Conservation (phyloP, 306 rosid genomes). For the Quillaja saponaria region DNA sequence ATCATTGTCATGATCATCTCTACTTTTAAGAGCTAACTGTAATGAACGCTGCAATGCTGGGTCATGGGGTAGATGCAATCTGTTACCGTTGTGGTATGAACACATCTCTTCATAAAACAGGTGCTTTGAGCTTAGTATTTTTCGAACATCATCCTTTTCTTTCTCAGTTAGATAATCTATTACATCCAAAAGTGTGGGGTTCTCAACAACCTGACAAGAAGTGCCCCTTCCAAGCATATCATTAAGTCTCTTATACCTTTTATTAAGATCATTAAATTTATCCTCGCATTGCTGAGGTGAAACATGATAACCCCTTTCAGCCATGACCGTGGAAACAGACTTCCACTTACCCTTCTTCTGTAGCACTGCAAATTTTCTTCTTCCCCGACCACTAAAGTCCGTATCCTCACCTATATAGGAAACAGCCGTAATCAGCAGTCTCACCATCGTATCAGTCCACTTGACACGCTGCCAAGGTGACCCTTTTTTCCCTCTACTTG, state of each 20-base stretch:
- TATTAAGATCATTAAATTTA: conserved; percentile 89
- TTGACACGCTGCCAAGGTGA: conserved; percentile 82
- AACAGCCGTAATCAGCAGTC: conserved; percentile 79
- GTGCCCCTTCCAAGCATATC: conserved; percentile 94
- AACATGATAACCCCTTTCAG: conserved; percentile 79
- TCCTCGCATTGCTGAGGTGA: conserved; percentile 99
- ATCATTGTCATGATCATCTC: conserved; percentile 67
- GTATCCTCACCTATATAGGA: conserved; percentile 78
- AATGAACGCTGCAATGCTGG: conserved; percentile 78
- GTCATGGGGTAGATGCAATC: conserved; percentile 89
- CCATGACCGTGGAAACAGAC: conserved; percentile 87
- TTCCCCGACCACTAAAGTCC: conserved; percentile 55
- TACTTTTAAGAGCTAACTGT: conserved; percentile 67
- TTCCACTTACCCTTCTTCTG: conserved; percentile 97
- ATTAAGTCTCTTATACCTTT: conserved; percentile 82
- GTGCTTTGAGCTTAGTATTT: conserved; percentile 83
- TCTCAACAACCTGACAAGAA: conserved; percentile 87
- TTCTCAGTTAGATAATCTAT: conserved; percentile 68
- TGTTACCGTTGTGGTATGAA: conserved; percentile 82
- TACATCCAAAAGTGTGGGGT: conserved; percentile 71
- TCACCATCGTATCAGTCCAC: conserved; percentile 96
- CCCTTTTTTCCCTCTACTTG: conserved; percentile 59
- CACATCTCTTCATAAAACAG: conserved; percentile 93
- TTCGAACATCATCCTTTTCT: conserved; percentile 81
- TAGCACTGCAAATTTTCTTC: conserved; percentile 61